phyloP scores from a whole-genome alignment of 129 eudicot genomes.

The Flaveria linearis region DNA sequence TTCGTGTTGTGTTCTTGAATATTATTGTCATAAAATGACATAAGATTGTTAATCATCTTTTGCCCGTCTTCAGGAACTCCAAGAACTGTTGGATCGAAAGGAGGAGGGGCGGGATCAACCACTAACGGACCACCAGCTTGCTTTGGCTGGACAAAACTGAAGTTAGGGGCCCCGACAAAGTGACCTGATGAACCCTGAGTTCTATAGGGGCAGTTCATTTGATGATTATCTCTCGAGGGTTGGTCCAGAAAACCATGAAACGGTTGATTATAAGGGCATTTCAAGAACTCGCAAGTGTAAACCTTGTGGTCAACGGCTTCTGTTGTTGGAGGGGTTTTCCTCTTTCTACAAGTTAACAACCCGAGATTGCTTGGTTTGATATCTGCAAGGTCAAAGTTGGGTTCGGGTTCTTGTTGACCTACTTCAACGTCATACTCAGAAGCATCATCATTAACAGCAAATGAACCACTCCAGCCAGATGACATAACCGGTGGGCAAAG shows the following conservation, averaged over 20 bases:
- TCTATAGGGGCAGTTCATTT: conserved; percentile 47
- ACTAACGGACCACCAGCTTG: not conserved
- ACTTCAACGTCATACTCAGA: conserved; percentile 78
- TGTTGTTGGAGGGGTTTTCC: conserved; percentile 51
- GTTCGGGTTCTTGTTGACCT: conserved; percentile 42
- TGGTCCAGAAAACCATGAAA: conserved; percentile 63
- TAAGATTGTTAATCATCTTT: conserved; percentile 62
- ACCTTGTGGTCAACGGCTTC: conserved; percentile 49
- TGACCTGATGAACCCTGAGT: conserved; percentile 21
- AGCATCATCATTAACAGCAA: conserved; percentile 51
- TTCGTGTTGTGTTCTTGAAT: conserved; percentile 45
- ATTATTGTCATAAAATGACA: conserved; percentile 63
- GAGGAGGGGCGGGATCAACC: conserved; percentile 21
- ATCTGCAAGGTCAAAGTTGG: conserved; percentile 51
- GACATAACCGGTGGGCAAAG: conserved; percentile 55
- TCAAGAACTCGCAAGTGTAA: conserved; percentile 54
- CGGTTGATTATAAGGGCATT: conserved; percentile 60
- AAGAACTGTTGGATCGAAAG: conserved; percentile 47
- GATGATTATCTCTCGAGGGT: conserved; percentile 65
- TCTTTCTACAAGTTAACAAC: conserved; percentile 43
- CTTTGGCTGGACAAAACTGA: conserved; percentile 42
- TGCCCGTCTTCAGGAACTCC: conserved; percentile 85
- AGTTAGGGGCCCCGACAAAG: conserved; percentile 37
- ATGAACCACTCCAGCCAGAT: conserved; percentile 57
- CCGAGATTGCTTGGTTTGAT: conserved; percentile 47